Conservation (phyloP, 106 monocot species). For the Dioscorea dumetorum region DNA sequence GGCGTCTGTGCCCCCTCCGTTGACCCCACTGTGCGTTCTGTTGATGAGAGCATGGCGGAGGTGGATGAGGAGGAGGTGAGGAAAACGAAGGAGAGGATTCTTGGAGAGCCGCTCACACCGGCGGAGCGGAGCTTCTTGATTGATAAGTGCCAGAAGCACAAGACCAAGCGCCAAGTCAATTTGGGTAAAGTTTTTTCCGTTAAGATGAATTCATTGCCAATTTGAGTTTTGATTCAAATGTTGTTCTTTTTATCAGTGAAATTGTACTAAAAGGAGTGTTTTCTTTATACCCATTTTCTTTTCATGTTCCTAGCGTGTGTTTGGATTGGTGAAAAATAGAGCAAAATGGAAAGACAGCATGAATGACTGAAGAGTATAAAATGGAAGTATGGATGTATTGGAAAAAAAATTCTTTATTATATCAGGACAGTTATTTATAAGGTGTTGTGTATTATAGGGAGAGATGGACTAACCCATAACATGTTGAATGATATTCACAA, state of each 20-base stretch:
- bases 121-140: conserved; percentile 58
- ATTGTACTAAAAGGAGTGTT: too few relatives aligned
- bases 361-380: too few relatives aligned
- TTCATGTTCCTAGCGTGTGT: too few relatives aligned
- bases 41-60: conserved; percentile 25
- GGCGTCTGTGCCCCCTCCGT: conserved; percentile 75
- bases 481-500: conserved; percentile 99
- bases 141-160: conserved; percentile 56
- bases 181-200: conserved; percentile 30
- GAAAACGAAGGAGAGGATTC: conserved; percentile 40
- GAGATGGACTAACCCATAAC: conserved; percentile 97
- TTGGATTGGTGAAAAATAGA: too few relatives aligned
- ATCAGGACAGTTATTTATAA: not conserved
- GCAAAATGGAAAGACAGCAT: too few relatives aligned
- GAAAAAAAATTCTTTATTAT: too few relatives aligned
- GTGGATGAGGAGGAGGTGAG: conserved; percentile 17
- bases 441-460: conserved; percentile 38
- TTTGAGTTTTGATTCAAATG: too few relatives aligned
- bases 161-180: conserved; percentile 84
- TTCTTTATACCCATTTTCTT: too few relatives aligned
- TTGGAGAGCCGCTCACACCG: conserved; percentile 62
- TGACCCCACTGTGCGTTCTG: conserved; percentile 56
- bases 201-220: too few relatives aligned
- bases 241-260: too few relatives aligned
- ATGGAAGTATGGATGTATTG: too few relatives aligned